phyloP scores from a whole-genome alignment of 768 basidiomycete species.

The Leccinum arenicola region DNA sequence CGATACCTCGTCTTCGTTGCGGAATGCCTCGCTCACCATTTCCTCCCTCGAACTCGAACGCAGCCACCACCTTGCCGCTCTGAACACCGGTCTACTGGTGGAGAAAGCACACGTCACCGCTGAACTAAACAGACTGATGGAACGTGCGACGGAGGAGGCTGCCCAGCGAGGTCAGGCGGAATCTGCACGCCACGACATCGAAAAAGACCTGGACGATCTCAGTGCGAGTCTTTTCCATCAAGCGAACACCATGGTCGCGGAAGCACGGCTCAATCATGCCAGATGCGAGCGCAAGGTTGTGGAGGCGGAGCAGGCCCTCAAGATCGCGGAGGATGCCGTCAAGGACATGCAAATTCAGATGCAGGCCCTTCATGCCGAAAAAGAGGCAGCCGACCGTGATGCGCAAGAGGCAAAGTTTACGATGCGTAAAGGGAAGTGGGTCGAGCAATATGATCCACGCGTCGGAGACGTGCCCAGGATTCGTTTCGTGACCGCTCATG shows the following conservation, averaged over 20 bases:
- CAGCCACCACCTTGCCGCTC: constrained; percentile 80
- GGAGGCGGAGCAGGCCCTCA: constrained; percentile 73
- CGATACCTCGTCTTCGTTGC: constrained; percentile 55
- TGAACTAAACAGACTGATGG: constrained; percentile 92
- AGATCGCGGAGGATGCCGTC: constrained; percentile 84
- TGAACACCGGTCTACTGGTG: constrained; percentile 89
- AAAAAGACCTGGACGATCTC: constrained; percentile 93
- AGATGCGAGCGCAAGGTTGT: constrained; percentile 72
- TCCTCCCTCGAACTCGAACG: constrained; percentile 83
- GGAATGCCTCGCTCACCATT: constrained; percentile 61
- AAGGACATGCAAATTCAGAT: constrained; percentile 81
- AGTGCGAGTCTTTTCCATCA: constrained; percentile 87
- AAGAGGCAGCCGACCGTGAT: constrained; percentile 56
- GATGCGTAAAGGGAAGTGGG: constrained; percentile 72
- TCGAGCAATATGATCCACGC: constrained; percentile 37
- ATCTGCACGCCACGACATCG: constrained; percentile 75
- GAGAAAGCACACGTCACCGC: constrained; percentile 87
- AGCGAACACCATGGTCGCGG: constrained; percentile 98
- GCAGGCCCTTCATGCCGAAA: constrained; percentile 69
- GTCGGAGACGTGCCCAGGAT: constrained; percentile 31
- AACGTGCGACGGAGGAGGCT: constrained; percentile 93
- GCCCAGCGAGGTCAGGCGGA: constrained; percentile 89
- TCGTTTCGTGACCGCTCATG: constrained; percentile 62
- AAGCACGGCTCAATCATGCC: constrained; percentile 69
- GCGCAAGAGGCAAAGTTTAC: constrained; percentile 44